These are phyloP conservation scores for Salix arbutifolia DNA, from an alignment of 345 rosid genomes.

Conservation along the genomic window DNA sequence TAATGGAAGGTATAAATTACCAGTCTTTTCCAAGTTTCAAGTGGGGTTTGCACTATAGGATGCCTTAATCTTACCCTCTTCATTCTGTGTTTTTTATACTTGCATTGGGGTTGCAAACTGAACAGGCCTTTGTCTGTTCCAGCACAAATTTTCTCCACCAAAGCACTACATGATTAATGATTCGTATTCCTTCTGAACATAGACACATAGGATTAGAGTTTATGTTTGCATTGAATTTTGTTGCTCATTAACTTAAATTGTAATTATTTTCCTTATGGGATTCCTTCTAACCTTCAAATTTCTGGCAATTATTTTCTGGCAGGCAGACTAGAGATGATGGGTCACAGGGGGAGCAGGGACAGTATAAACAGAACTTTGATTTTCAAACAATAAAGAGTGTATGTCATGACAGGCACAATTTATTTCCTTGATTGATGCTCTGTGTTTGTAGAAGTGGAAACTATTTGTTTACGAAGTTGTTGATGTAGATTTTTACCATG, in stretches of 20 bases:
- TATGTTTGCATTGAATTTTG: neutral
- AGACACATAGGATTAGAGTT: neutral
- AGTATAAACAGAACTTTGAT: slow-evolving; percentile 19
- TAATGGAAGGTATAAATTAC: slow-evolving; percentile 36
- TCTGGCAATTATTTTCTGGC: slow-evolving; percentile 36
- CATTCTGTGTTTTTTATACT: neutral
- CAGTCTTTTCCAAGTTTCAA: slow-evolving; percentile 1
- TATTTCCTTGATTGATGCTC: slow-evolving; percentile 12
- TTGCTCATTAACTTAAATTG: neutral
- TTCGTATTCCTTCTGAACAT: neutral
- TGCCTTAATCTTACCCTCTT: neutral
- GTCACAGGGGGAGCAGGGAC: slow-evolving; percentile 26
- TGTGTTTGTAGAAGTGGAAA: slow-evolving; percentile 1
- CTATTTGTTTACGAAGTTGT: neutral
- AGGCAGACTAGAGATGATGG: slow-evolving; percentile 46
- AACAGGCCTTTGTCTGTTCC: neutral
- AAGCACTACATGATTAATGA: neutral
- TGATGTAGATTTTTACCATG: slow-evolving; percentile 12
- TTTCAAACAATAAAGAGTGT: slow-evolving; percentile 38
- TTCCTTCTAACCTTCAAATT: slow-evolving; percentile 11
- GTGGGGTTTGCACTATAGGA: neutral
- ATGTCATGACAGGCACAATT: slow-evolving; percentile 16
- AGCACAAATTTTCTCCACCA: neutral
- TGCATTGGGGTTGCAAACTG: neutral
- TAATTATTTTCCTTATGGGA: neutral